Evolutionary conservation across 164 flowering plant genomes (phyloP), one percentile per base, ranked within the genome.

Genomic region (Vitis cinerea): DNA sequence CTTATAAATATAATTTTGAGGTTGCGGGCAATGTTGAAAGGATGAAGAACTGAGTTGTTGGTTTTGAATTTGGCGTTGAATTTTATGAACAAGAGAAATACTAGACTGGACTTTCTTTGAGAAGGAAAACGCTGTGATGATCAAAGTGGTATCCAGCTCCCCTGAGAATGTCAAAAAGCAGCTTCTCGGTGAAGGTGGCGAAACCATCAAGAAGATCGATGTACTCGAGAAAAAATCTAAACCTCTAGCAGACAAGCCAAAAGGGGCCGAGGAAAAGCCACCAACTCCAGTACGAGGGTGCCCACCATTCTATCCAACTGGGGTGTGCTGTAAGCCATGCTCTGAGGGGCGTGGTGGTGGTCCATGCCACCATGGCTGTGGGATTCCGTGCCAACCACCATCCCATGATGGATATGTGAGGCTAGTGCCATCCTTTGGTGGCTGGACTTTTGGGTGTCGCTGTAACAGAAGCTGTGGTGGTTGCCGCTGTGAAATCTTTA

Each of bases 111-210:
- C 59, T 9, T 82, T 48, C 61, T 81, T 83, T 58, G 76, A 75
- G 63, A 80, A 83, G 79, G 27, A 61, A 2, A 77, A 80, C 68
- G 75, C 59, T 5, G 84, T 82, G 53, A 78, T 50, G 0, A 83
- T 83, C 69, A 71, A 16, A 0, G 85, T 80, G 3, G 47, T 72
- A 3, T 71, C 80, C 68, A 55, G 51, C 64, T 85, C 88, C 1
- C 86, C 88, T 2, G 67, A 80, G 29, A 76, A 53, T 37, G 59
- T 85, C 63, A 63, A 78, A 7, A 62, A 72, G 72, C 83, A 78
- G 65, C 74, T 85, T 2, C 64, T 69, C 54, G 51, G 63, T 66
- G 78, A 80, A 29, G 85, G 78, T 44, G 77, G 75, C 3, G 62
- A 67, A 31, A 19, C 69, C 44, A 76, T 85, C 58, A 72, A 67